Conservation (phyloP, 2,329 filamentous ascomycete genomes). For the Pseudogymnoascus sp. region DNA sequence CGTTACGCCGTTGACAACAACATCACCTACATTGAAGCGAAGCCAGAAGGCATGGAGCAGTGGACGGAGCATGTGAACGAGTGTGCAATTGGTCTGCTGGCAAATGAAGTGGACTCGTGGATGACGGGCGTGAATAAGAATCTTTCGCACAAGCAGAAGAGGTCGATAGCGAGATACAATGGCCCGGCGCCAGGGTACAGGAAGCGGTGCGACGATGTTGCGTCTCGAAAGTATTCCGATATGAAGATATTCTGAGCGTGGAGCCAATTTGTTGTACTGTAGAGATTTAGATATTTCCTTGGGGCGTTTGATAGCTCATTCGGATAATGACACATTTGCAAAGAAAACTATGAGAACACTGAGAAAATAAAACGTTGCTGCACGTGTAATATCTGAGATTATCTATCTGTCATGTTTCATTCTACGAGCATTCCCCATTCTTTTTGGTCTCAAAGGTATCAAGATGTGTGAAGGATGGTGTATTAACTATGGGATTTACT, state of each 20-base stretch:
- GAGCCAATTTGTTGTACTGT: conserved; percentile 3
- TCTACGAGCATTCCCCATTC: background rate
- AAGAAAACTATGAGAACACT: conserved; percentile 14
- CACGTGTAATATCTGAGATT: background rate
- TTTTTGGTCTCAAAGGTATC: background rate
- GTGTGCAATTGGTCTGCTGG: conserved; percentile 37
- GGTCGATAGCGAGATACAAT: conserved; percentile 40
- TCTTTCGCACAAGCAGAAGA: conserved; percentile 37
- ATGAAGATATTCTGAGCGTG: conserved; percentile 21
- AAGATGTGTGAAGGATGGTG: background rate
- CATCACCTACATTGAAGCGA: conserved; percentile 35
- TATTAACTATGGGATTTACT: background rate
- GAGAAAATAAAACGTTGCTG: background rate
- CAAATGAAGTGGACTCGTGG: conserved; percentile 45
- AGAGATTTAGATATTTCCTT: background rate
- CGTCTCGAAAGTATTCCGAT: conserved; percentile 7
- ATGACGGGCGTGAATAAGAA: conserved; percentile 51
- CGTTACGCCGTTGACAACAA: conserved; percentile 28
- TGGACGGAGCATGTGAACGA: conserved; percentile 45
- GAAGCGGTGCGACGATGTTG: conserved; percentile 30
- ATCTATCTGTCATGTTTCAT: background rate
- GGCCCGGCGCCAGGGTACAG: conserved; percentile 40
- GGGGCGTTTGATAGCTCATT: background rate
- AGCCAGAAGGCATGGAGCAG: conserved; percentile 30
- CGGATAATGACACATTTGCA: background rate